These are phyloP conservation scores for Colletotrichum higginsianum DNA, from an alignment of 2,329 filamentous ascomycete genomes.

Conservation along the genomic window DNA sequence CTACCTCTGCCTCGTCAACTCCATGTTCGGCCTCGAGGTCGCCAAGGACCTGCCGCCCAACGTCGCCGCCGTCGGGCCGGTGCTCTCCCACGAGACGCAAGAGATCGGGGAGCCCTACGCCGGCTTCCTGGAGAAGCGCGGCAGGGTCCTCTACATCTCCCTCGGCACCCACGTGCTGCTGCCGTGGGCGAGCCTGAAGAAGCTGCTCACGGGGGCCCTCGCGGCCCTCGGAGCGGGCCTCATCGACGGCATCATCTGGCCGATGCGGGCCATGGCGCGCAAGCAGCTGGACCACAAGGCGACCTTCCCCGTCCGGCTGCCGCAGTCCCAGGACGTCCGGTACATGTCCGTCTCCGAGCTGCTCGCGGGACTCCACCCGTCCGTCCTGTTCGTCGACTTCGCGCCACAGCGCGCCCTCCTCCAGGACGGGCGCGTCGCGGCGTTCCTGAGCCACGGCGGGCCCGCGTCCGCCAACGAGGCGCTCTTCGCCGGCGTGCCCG, in stretches of 20 bases:
- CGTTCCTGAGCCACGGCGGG: slow-evolving; percentile 52
- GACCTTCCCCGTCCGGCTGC: too few species aligned
- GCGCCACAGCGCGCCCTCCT: slow-evolving; percentile 56
- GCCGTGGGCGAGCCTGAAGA: slow-evolving; percentile 47
- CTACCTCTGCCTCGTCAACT: slow-evolving; percentile 60
- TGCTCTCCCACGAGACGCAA: slow-evolving; percentile 54
- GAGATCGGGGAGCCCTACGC: slow-evolving; percentile 47
- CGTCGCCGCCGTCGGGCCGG: slow-evolving; percentile 56
- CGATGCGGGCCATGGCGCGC: neutral
- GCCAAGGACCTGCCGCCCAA: slow-evolving; percentile 59
- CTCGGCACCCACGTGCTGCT: slow-evolving; percentile 59
- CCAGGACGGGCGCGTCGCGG: too few species aligned
- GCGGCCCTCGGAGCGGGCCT: slow-evolving; percentile 42
- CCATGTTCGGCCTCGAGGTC: slow-evolving; percentile 60
- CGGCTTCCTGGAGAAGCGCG: slow-evolving; percentile 51
- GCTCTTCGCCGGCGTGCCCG: slow-evolving; percentile 55
- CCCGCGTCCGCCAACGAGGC: slow-evolving; percentile 59
- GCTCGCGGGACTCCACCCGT: slow-evolving; percentile 48
- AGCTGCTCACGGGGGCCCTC: slow-evolving; percentile 50
- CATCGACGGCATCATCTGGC: neutral
- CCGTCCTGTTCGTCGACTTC: slow-evolving; percentile 53
- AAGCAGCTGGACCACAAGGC: too few species aligned
- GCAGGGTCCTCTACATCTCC: slow-evolving; percentile 56
- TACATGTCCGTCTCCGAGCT: slow-evolving; percentile 45
- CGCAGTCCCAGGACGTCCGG: too few species aligned